Evolutionary conservation across 1,284 basidiomycete species (phyloP).

Genomic region (Wolfiporia cocos): DNA sequence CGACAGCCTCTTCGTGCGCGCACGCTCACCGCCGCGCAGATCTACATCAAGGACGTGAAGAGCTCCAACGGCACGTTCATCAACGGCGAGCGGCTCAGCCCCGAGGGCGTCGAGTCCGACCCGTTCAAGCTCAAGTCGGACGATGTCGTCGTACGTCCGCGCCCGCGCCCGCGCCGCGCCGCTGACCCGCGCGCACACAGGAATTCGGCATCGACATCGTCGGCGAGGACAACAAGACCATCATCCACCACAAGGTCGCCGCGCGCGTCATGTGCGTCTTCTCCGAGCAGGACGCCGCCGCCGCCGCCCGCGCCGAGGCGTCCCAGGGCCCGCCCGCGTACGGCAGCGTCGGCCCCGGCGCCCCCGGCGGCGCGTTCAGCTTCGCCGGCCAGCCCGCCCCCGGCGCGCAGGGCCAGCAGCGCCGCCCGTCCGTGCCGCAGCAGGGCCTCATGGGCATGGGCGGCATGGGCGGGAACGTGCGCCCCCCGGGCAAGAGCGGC

Average conservation of each 20-base stretch:
- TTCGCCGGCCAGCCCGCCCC: slow-evolving; percentile 31
- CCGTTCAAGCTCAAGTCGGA: slow-evolving; percentile 93
- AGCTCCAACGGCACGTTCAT: slow-evolving; percentile 99
- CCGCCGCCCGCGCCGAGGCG: slow-evolving; percentile 62
- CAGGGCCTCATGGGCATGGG: slow-evolving; percentile 65
- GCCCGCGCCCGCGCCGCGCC: background rate
- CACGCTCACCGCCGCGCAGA: slow-evolving; percentile 38
- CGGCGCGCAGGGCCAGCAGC: slow-evolving; percentile 34
- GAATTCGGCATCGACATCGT: slow-evolving; percentile 99
- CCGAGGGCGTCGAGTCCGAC: slow-evolving; percentile 89
- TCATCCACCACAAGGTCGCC: slow-evolving; percentile 97
- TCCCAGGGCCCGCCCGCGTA: slow-evolving; percentile 35
- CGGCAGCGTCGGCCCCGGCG: slow-evolving; percentile 25
- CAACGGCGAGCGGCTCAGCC: slow-evolving; percentile 88
- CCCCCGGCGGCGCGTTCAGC: slow-evolving; percentile 34
- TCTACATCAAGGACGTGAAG: slow-evolving; percentile 98
- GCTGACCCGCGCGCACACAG: slow-evolving; percentile 34
- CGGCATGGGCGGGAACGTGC: slow-evolving; percentile 65
- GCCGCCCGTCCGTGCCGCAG: slow-evolving; percentile 50
- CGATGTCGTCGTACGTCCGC: slow-evolving; percentile 72
- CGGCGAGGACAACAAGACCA: slow-evolving; percentile 97
- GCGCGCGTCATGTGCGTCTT: slow-evolving; percentile 90
- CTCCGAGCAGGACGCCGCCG: slow-evolving; percentile 77
- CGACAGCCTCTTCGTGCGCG: background rate
- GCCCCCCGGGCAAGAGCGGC: slow-evolving; percentile 69